Evolutionary conservation across 1,139 yeast species (phyloP), one percentile per base, ranked within the genome.

Genomic region (Schwanniomyces etchellsii): DNA sequence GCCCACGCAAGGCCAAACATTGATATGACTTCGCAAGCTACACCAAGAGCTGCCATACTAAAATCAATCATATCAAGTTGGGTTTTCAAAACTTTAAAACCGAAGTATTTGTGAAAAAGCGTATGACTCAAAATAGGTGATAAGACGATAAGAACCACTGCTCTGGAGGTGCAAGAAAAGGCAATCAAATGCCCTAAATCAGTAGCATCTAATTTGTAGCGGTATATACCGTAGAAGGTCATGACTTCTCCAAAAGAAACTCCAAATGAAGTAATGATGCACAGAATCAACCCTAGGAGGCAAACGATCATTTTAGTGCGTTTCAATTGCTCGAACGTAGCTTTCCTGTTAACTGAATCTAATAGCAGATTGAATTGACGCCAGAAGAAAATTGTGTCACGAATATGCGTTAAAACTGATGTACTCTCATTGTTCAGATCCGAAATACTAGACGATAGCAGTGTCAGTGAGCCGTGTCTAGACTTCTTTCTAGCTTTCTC

Each of bases 171-270:
- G 28, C 85, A 81, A 2, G 70, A 42, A 1, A 70, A 36, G 0
- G 89, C 74, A 35, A 84, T 52, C 35, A 74, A 66, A 36, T 70
- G 67, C 5, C 91, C 88, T 20, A 81, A 55, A 29, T 71, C 70
- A 3, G 60, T 68, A 14, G 84, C 67, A 2, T 59, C 57, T 85
- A 93, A 81, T 14, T 64, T 44, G 50, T 76, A 83, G 26, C 47
- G 50, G 46, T 66, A 76, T 18, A 81, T 73, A 0, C 81, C 73
- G 44, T 74, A 83, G 20, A 84, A 56, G 2, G 81, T 51, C 12
- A 72, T 39, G 1, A 79, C 55, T 14, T 73, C 70, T 6, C 70
- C 68, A 29, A 72, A 53, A 1, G 52, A 18, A 0, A 81, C 57
- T 18, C 84, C 50, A 1, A 70, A 37, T 1, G 74, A 12, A n/a